Evolutionary conservation across 2,329 filamentous ascomycete species (phyloP), one percentile per base, ranked within the genome.

Genomic region (Exophiala bonariae): DNA sequence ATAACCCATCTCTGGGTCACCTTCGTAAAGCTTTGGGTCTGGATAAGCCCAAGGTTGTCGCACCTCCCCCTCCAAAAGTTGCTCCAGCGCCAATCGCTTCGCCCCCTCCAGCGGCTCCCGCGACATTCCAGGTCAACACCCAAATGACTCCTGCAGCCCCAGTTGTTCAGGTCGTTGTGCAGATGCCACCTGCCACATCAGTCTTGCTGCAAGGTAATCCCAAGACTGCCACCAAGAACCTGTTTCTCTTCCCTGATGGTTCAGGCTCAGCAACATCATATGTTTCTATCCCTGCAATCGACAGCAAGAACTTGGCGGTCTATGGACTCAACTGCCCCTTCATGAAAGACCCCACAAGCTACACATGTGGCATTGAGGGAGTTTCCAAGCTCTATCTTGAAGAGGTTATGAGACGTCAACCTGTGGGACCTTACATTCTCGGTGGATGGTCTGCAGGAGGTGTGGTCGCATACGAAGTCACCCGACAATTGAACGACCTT

Each of bases 261-360:
- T 70, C 68, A 14, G 71, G 72, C 22, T 73, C 70, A 8, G 71
- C 71, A 2, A 71, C 69, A 2, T 74, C 71, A 3, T 75, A 75
- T 54, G 65, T 67, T 14, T 64, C 64, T 2, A 68, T 73, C 20
- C 71, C 71, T 1, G 61, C 63, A 5, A 54, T 74, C 20, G 59
- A 61, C 47, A 67, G 64, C 16, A 62, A 66, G 4, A 64, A 71
- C 43, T 59, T 71, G 41, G 68, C 66, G 23, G 65, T 71, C 9
- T 72, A 76, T 66, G 68, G 65, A 30, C 54, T 68, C 49, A 66
- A 69, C 58, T 69, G 68, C 47, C 70, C 70, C 5, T 73, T 71
- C 58, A 71, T 71, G 70, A 71, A 68, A 44, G 59, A 59, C 35
- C 59, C 59, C 11, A 59, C 56, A 11, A 57, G 49, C 49, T 61